Evolutionary conservation across 352 stramenopile species (phyloP).

Genomic region (Phytopythium chamaehyphon): DNA sequence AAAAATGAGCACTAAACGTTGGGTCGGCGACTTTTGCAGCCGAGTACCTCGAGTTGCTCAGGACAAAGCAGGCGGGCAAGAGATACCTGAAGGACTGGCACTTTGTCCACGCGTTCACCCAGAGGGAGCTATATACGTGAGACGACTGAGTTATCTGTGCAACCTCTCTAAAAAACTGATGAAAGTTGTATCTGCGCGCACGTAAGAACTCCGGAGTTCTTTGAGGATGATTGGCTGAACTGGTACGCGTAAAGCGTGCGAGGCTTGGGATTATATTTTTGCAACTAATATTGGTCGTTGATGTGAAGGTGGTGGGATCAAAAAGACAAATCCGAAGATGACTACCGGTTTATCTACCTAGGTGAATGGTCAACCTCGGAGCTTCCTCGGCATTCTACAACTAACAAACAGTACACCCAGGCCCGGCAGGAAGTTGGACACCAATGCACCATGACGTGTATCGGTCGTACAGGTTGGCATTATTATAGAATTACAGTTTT

Average conservation of each 20-base stretch:
- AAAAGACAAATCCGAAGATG: slow-evolving; percentile 56
- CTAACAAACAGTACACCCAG: slow-evolving; percentile 17
- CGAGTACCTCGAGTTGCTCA: slow-evolving; percentile 59
- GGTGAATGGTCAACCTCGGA: slow-evolving; percentile 27
- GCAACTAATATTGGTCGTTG: not conserved
- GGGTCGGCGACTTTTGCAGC: slow-evolving; percentile 27
- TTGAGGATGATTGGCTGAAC: slow-evolving; percentile 92
- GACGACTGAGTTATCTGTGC: slow-evolving; percentile 3
- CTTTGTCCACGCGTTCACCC: slow-evolving; percentile 58
- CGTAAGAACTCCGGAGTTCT: slow-evolving; percentile 74
- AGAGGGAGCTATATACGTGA: slow-evolving; percentile 54
- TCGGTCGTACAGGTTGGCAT: slow-evolving; percentile 88
- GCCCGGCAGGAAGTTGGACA: slow-evolving; percentile 87
- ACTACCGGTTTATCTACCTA: slow-evolving; percentile 98
- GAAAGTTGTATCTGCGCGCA: slow-evolving; percentile 32
- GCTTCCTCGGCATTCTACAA: not conserved
- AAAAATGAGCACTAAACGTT: no score
- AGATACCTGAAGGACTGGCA: slow-evolving; percentile 88
- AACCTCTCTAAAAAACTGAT: no score
- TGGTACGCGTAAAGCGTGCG: slow-evolving; percentile 32
- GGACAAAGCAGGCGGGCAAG: slow-evolving; percentile 38
- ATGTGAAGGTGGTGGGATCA: slow-evolving; percentile 67
- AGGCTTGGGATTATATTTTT: not conserved
- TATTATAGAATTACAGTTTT: not conserved
- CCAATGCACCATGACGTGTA: slow-evolving; percentile 96